A percentile compares a stretch with the other conserved stretches of the same genome.
Conservation (phyloP, 2,329 filamentous ascomycete species). For the Thermothelomyces thermophilus region DNA sequence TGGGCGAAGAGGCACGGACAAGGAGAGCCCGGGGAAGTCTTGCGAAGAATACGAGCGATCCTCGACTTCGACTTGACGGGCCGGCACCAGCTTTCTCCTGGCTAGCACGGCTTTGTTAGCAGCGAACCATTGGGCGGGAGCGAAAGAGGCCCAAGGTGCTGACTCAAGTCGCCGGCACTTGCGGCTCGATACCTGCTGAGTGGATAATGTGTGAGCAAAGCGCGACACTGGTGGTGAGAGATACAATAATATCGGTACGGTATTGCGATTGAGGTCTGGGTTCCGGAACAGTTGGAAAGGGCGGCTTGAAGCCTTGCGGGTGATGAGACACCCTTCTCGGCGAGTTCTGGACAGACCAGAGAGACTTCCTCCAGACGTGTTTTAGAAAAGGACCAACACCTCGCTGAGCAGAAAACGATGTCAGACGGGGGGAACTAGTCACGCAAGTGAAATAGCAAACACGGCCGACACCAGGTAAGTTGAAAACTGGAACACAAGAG, state of each 20-base stretch:
- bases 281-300: too few relatives aligned
- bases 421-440: too few relatives aligned
- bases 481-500: too few relatives aligned
- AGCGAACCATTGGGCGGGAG: not conserved
- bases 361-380: too few relatives aligned
- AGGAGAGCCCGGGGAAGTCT: slow-evolving; percentile 2
- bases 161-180: not conserved
- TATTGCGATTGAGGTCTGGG: too few relatives aligned
- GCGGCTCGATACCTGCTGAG: not conserved
- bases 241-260: not conserved
- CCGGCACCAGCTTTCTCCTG: not conserved
- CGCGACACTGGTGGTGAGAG: not conserved
- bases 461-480: not conserved
- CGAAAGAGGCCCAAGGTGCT: not conserved
- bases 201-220: not conserved
- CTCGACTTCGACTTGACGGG: not conserved
- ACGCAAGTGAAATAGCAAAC: too few relatives aligned
- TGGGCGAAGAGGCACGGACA: not conserved
- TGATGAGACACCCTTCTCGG: too few relatives aligned
- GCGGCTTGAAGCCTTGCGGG: too few relatives aligned
- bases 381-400: too few relatives aligned
- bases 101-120: not conserved
- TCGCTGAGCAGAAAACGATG: too few relatives aligned
- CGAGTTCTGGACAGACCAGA: too few relatives aligned
- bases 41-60: not conserved